A percentile compares a stretch with the other conserved stretches of the same genome.
Evolutionary conservation across 352 stramenopile species (phyloP).

Genomic region (Plasmopara viticola): DNA sequence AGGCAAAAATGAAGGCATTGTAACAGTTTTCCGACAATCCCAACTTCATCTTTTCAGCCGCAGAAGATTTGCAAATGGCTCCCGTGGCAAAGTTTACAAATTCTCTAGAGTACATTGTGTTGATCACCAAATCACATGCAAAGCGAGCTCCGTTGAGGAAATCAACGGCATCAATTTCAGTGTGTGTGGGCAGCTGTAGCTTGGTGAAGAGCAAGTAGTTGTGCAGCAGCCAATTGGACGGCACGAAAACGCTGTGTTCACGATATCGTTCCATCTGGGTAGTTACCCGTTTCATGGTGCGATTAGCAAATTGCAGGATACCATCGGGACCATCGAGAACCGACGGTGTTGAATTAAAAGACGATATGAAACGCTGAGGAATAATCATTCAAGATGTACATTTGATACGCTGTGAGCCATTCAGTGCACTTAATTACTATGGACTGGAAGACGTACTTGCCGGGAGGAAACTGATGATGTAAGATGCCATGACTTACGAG

Average conservation of each 20-base stretch:
- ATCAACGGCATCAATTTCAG: conserved; percentile 42
- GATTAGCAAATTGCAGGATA: conserved; percentile 25
- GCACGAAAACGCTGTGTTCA: conserved; percentile 33
- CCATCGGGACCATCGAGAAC: conserved; percentile 12
- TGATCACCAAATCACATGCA: conserved; percentile 38
- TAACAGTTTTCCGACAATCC: conserved; percentile 37
- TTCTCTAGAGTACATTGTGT: conserved; percentile 52
- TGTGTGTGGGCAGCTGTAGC: conserved; percentile 40
- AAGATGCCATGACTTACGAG: too few relatives aligned
- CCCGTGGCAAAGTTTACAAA: conserved; percentile 43
- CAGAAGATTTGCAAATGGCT: conserved; percentile 30
- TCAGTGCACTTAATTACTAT: too few relatives aligned
- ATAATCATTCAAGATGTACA: too few relatives aligned
- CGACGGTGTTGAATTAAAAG: conserved; percentile 1
- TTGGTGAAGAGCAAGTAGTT: conserved; percentile 41
- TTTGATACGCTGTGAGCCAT: too few relatives aligned
- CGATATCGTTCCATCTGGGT: conserved; percentile 20
- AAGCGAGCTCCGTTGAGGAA: conserved; percentile 48
- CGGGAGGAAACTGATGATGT: too few relatives aligned
- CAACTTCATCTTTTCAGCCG: conserved; percentile 31
- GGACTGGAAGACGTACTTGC: too few relatives aligned
- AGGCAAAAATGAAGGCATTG: conserved; percentile 39
- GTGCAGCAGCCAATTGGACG: conserved; percentile 23
- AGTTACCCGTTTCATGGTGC: conserved; percentile 17
- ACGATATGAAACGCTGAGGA: conserved; percentile 10